Percentiles rank a stretch among this genome's conserved stretches.
Evolutionary conservation across 805 yeast species (phyloP).

Genomic region (Ogataea glucozyma): DNA sequence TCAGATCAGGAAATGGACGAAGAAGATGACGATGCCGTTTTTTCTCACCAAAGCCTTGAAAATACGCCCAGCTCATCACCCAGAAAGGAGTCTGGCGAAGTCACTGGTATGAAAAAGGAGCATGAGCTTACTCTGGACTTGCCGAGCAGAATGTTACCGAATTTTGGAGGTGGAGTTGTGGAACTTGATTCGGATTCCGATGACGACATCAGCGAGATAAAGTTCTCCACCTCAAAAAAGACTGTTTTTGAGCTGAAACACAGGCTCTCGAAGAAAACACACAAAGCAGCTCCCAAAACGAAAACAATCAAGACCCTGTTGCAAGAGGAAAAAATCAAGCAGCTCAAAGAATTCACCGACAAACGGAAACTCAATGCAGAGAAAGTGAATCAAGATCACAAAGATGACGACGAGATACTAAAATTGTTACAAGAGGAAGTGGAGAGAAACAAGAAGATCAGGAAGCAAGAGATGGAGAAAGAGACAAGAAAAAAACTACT

Average conservation of each 20-base stretch:
- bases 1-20: conserved; percentile 4
- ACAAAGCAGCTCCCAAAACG: conserved; percentile 9
- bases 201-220: conserved; percentile 20
- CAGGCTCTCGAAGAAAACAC: conserved; percentile 15
- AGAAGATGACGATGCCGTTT: conserved; percentile 20
- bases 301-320: conserved; percentile 18
- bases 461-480: conserved; percentile 19
- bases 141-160: background rate
- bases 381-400: conserved; percentile 5
- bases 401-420: conserved; percentile 22
- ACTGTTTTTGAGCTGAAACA: conserved; percentile 19
- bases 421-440: conserved; percentile 29
- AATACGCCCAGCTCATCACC: conserved; percentile 27
- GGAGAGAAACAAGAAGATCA: conserved; percentile 16
- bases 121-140: background rate
- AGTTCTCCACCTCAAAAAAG: conserved; percentile 17
- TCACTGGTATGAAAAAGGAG: too few relatives aligned
- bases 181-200: conserved; percentile 23
- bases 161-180: conserved; percentile 5
- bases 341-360: conserved; percentile 14
- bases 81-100: conserved; percentile 8
- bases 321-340: conserved; percentile 20
- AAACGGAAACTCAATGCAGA: conserved; percentile 16
- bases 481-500: conserved; percentile 18
- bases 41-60: conserved; percentile 15